Base-by-base conservation (phyloP, 148 eudicot genomes). In the Nepenthes mirabilis region DNA sequence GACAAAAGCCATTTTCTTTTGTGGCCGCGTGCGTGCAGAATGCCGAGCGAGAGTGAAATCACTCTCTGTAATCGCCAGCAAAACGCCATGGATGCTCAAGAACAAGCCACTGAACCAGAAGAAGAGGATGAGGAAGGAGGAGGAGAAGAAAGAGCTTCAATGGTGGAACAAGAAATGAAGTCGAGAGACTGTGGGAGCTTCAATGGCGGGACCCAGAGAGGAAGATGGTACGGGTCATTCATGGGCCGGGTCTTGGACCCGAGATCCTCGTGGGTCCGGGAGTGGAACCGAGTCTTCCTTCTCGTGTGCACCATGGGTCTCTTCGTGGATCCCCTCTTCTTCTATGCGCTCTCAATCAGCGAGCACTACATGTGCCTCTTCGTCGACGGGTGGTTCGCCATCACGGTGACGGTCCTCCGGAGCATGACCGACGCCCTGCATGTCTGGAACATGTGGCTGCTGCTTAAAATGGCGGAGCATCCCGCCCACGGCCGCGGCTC, bases 351-450 rank as follows among this genome's bases (percentile, higher is more conserved):
- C 10, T 88, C 96, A 0, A 81, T 93, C 4, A 89, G 88, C 48
- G 88, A 86, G 7, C 58, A 66, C 5, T 84, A 83, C 70, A 67
- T 93, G 79, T 82, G 91, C 64, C 73, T 93, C 14, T 93, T 88
- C 56, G 83, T 93, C 2, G 99, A 93, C 47, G 99, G 96, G 63
- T 93, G 99, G 99, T 82, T 88, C 54, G 83, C 87, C 36, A 62
- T 82, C 52, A 77, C 82, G 37, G 83, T 93, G 32, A 93, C 91
- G 0, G 85, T 66, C 8, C 74, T 93, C 48, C 72, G 99, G 63
- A 86, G 87, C 80, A 81, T 84, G 85, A 84, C 83, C 14, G 99
- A 93, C 62, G 74, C 73, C 3, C 61, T 93, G 14, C 96, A 88
- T 63, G 63, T 89, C 1, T 84, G 88, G 85, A 89, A 93, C 76